Base-by-base conservation (phyloP, 306 rosid species). In the Mucuna pruriens region DNA sequence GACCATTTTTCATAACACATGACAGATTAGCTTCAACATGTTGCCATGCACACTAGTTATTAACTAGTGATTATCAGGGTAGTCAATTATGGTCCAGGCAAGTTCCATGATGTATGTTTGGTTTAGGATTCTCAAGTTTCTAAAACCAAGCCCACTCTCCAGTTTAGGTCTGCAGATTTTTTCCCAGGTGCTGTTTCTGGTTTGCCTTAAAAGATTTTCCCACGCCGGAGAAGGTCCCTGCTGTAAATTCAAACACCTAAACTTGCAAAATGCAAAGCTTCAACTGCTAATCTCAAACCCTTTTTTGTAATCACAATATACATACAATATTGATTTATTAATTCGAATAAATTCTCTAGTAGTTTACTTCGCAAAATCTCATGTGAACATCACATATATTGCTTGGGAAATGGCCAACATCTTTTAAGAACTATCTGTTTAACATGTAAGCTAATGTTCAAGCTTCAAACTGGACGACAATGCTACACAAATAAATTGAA, bases 391-490 rank as follows among this genome's bases (percentile, higher is more conserved):
- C 54, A 55, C 38, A 74, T 67, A 23, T 23, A 68, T 26, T 19
- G 25, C 61, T 74, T 13, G 5, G 38, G 82, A 29, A 38, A 67
- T 23, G 38, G 22, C 68, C 69, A 82, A 45, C 60, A 63, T 52
- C 63, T 79, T 44, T 64, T 39, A 75, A 78, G 12, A 57, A 75
- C 77, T 48, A 57, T 67, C 79, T 58, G 33, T 72, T 61, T 36
- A 74, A 64, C 80, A 73, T 36, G 71, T 38, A 36, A 70, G 68
- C 51, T 16, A 20, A 61, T 26, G 83, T 78, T 83, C 75, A 58
- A 84, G 23, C 77, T 71, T 67, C 81, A 79, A 73, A 82, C 84
- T 6, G 83, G 66, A 66, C 36, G n/a, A 80, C 17, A 80, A 76
- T 49, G 75, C 63, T 66, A 67, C 80, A 55, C 63, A 76, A 69